These are phyloP conservation scores for Zygosaccharomyces pseudobailii DNA, from an alignment of 1,139 yeast species.

Conservation along the genomic window DNA sequence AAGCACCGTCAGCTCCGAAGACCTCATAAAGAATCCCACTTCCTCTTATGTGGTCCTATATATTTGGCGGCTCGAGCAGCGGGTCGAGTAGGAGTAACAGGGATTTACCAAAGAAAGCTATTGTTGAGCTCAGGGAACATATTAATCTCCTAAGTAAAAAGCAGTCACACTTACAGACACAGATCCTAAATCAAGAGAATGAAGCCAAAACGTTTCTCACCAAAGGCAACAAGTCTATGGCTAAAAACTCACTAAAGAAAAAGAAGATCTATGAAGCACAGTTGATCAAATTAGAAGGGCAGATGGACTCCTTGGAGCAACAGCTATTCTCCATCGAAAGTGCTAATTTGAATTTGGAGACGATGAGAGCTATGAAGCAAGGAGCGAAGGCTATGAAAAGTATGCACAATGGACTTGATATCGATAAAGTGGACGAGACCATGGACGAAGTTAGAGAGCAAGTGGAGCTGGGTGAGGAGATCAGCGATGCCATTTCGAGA, in stretches of 20 bases:
- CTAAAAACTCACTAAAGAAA: constrained; percentile 82
- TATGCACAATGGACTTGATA: constrained; percentile 90
- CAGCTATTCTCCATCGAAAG: constrained; percentile 88
- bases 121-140: constrained; percentile 83
- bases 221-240: constrained; percentile 64
- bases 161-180: constrained; percentile 74
- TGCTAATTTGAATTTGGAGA: constrained; percentile 93
- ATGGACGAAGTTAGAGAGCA: constrained; percentile 98
- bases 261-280: constrained; percentile 79
- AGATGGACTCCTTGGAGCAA: constrained; percentile 82
- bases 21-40: constrained; percentile 2
- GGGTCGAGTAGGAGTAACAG: constrained; percentile 56
- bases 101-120: constrained; percentile 89
- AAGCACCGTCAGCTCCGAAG: neutral
- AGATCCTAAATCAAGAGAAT: constrained; percentile 75
- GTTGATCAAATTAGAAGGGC: constrained; percentile 76
- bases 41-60: constrained; percentile 62
- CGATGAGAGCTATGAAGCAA: constrained; percentile 98
- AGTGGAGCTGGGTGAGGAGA: constrained; percentile 91
- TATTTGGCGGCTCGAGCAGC: constrained; percentile 58
- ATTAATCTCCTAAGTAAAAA: constrained; percentile 82
- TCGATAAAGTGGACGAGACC: constrained; percentile 95
- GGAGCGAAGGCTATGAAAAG: constrained; percentile 96
- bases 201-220: constrained; percentile 71
- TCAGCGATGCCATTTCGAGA: constrained; percentile 91